Conservation (phyloP, 2,329 filamentous ascomycete genomes). For the Colletotrichum limetticola region DNA sequence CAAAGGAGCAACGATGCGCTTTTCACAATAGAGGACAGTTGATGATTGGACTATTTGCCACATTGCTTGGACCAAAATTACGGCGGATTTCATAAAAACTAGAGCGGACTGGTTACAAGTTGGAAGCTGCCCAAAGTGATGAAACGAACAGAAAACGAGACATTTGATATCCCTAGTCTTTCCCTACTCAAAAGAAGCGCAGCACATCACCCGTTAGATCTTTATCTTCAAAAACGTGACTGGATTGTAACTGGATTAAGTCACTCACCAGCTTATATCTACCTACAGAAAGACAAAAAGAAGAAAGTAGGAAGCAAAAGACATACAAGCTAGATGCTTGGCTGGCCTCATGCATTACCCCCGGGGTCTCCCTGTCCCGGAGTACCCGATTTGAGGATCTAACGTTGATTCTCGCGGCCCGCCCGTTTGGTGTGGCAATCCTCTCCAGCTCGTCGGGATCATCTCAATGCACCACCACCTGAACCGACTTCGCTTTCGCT, state of each 20-base stretch:
- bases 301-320: too few species aligned
- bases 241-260: background rate
- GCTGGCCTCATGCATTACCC: background rate
- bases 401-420: background rate
- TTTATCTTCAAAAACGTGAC: background rate
- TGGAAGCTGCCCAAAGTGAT: background rate
- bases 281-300: background rate
- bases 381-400: background rate
- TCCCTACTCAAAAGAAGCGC: background rate
- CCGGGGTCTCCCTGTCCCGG: background rate
- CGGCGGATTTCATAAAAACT: conserved; percentile 7
- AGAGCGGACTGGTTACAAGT: conserved; percentile 6
- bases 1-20: background rate
- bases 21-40: background rate
- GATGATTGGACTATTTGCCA: background rate
- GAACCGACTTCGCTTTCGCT: too few species aligned
- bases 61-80: background rate
- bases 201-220: background rate
- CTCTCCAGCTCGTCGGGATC: background rate
- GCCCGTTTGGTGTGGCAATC: background rate
- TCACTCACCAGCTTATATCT: background rate
- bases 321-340: background rate
- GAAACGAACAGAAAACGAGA: conserved; percentile 8
- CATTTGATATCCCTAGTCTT: conserved; percentile 9
- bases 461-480: too few species aligned